A percentile compares a stretch with the other conserved stretches of the same genome.
These are phyloP conservation scores for Termitomyces sp. DNA, from an alignment of 768 basidiomycete species.

Conservation along the genomic window DNA sequence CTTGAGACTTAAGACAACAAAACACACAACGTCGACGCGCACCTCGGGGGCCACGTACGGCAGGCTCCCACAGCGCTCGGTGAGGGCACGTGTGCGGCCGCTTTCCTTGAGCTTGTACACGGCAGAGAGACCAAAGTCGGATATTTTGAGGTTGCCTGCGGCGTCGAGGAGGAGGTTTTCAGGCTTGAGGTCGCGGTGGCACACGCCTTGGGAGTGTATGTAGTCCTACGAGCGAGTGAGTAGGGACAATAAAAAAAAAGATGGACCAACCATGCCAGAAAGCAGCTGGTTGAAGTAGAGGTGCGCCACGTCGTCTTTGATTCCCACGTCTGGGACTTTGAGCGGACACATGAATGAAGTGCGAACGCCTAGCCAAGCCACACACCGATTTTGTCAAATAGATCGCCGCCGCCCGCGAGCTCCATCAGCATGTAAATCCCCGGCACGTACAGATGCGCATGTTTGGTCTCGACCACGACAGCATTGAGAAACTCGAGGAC, in stretches of 20 bases:
- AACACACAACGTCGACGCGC: no score
- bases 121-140: constrained; percentile 91
- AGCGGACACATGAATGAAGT: no score
- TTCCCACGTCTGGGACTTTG: constrained; percentile 85
- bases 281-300: constrained; percentile 86
- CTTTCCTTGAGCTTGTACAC: constrained; percentile 84
- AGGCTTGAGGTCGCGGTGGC: constrained; percentile 95
- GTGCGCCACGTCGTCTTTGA: constrained; percentile 85
- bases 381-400: constrained; percentile 98
- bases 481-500: constrained; percentile 85
- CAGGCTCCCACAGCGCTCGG: constrained; percentile 19
- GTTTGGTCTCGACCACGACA: constrained; percentile 66
- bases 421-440: constrained; percentile 94
- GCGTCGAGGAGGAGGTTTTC: constrained; percentile 90
- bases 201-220: constrained; percentile 87
- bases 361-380: background rate
- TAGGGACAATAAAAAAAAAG: background rate
- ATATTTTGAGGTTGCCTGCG: constrained; percentile 84
- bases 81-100: constrained; percentile 72
- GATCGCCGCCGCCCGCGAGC: constrained; percentile 88
- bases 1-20: no score
- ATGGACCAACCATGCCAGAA: constrained; percentile 65
- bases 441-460: constrained; percentile 56
- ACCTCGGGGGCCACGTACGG: constrained; percentile 17
- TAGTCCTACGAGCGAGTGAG: constrained; percentile 50